These are phyloP conservation scores for Roridomyces roridus DNA, from an alignment of 768 basidiomycete genomes.

Conservation along the genomic window DNA sequence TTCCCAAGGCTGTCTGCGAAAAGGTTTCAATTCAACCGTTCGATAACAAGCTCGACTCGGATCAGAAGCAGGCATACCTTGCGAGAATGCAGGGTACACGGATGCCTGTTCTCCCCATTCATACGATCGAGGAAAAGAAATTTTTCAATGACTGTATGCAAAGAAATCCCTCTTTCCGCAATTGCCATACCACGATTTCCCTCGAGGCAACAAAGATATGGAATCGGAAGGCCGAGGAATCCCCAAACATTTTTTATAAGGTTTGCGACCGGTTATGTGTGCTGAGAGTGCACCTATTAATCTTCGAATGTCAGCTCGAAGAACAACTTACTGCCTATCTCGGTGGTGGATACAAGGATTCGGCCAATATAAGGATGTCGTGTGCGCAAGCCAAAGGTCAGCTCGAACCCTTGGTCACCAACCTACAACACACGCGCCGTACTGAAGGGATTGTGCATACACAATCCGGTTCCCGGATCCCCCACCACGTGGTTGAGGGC, in stretches of 20 bases:
- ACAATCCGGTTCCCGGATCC: neutral
- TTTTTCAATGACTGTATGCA: constrained; percentile 32
- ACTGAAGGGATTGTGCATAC: constrained; percentile 5
- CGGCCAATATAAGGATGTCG: constrained; percentile 2
- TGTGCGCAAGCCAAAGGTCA: constrained; percentile 5
- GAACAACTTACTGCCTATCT: constrained; percentile 14
- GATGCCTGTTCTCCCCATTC: constrained; percentile 31
- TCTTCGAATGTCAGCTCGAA: neutral
- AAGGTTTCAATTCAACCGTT: constrained; percentile 6
- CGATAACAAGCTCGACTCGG: neutral
- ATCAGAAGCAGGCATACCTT: constrained; percentile 9
- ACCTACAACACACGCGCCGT: constrained; percentile 1
- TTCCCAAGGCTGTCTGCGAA: constrained; percentile 9
- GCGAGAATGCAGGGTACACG: constrained; percentile 30
- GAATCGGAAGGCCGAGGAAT: neutral
- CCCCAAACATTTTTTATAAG: constrained; percentile 4
- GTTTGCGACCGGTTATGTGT: neutral
- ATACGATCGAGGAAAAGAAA: constrained; percentile 26
- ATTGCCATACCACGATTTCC: neutral
- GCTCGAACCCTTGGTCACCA: neutral
- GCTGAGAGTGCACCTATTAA: neutral
- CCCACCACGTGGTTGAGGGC: too few species aligned
- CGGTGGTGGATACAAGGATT: constrained; percentile 4
- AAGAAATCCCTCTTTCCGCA: neutral
- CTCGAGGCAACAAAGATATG: neutral